A percentile compares a stretch with the other conserved stretches of the same genome.
Evolutionary conservation across 768 basidiomycete species (phyloP).

Genomic region (Pisolithus microcarpus): DNA sequence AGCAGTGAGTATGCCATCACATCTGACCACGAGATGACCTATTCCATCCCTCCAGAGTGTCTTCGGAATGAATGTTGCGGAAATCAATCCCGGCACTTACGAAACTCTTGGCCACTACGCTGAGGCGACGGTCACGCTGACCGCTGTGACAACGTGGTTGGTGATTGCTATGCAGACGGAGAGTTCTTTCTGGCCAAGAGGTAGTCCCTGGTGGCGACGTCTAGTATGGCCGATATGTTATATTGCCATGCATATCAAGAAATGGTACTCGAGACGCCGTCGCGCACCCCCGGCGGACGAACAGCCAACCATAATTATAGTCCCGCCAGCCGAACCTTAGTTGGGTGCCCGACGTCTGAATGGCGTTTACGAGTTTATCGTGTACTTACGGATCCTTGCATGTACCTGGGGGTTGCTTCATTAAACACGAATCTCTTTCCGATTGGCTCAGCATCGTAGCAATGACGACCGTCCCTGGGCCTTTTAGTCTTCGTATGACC

Average conservation of each 20-base stretch:
- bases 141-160: constrained; percentile 47
- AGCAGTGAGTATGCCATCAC: constrained; percentile 13
- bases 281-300: not conserved
- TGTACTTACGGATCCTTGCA: not conserved
- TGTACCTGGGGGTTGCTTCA: not conserved
- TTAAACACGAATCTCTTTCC: no score
- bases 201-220: constrained; percentile 7
- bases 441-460: no score
- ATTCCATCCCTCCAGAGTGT: constrained; percentile 21
- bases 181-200: constrained; percentile 16
- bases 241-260: not conserved
- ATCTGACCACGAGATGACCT: not conserved
- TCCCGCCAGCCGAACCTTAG: not conserved
- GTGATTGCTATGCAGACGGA: constrained; percentile 44
- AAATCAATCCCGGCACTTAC: constrained; percentile 23
- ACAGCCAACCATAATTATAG: no score
- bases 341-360: not conserved
- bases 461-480: no score
- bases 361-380: not conserved
- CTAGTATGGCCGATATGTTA: constrained; percentile 16
- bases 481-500: no score
- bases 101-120: constrained; percentile 34
- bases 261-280: not conserved
- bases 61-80: constrained; percentile 22
- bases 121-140: constrained; percentile 42